Base-by-base conservation (phyloP, 2,329 filamentous ascomycete genomes). In the Coniochaeta hoffmannii region DNA sequence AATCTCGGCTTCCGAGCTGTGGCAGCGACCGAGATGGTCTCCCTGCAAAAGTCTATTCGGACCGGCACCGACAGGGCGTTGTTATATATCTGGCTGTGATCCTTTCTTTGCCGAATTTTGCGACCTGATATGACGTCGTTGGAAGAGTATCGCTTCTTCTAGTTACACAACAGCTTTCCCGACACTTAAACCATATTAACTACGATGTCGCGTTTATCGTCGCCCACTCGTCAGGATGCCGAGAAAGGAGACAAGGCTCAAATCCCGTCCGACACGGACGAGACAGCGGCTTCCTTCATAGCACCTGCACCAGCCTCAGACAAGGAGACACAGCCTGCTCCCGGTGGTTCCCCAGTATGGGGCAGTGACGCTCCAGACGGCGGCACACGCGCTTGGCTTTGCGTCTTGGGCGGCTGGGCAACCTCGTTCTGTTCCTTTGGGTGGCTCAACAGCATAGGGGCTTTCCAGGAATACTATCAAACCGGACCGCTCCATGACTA, bases 381-480 rank as follows among this genome's bases (percentile, higher is more conserved):
- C 12, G 68, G 69, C 3, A 24, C 51, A 0, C 53, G 44, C 1
- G 70, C 70, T 1, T 73, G 70, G 70, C 63, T 71, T 1, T 68
- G 69, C 1, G 67, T 72, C 6, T 58, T 70, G 6, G 70, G 70
- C 12, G 68, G 62, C 0, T 72, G 68, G 68, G 71, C 69, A 55
- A 65, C 63, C 1, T 64, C 66, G 0, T 72, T 72, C 24, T 75
- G 71, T 61, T 76, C 71, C 2, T 76, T 76, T 61, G 74, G 74
- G 1, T 59, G 75, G 28, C 58, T 76, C 55, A 76, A 76, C 62
- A 75, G 60, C 60, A 74, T 76, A 8, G 82, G 82, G 3, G 73
- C 83, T 7, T 85, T 85, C 62, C 79, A 85, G 65, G 71, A 75
- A 41, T 83, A 85, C 65, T 86, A 85, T 59, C 68, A 81, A 56